These are phyloP conservation scores for Aspergillus chevalieri DNA, from an alignment of 2,329 filamentous ascomycete species.

Conservation along the genomic window DNA sequence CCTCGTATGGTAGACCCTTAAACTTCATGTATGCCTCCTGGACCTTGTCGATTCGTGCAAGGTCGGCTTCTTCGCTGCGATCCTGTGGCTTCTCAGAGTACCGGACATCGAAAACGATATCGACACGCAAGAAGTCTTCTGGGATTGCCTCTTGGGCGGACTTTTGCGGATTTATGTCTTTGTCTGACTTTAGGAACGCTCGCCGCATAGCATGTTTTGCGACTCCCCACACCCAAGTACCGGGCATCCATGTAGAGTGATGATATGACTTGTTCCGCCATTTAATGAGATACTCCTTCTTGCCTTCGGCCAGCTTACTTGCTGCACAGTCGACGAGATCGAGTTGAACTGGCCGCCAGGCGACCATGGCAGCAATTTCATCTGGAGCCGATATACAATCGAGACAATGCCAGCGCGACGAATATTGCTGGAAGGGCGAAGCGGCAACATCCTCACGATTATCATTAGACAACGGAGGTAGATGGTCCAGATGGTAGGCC, in stretches of 20 bases:
- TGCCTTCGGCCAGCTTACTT: constrained; percentile 59
- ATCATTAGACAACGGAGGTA: constrained; percentile 47
- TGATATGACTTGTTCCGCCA: constrained; percentile 78
- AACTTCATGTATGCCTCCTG: constrained; percentile 78
- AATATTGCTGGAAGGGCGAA: constrained; percentile 66
- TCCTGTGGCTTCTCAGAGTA: constrained; percentile 55
- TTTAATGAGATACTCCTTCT: constrained; percentile 89
- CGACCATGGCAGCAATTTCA: constrained; percentile 73
- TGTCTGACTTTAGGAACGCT: constrained; percentile 67
- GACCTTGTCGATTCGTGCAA: constrained; percentile 66
- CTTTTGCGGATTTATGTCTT: constrained; percentile 59
- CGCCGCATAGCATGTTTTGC: constrained; percentile 59
- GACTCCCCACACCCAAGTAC: constrained; percentile 78
- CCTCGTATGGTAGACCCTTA: constrained; percentile 84
- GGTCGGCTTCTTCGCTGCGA: constrained; percentile 61
- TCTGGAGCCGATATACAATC: constrained; percentile 61
- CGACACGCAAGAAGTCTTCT: constrained; percentile 75
- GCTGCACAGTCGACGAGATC: constrained; percentile 49
- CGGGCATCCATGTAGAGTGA: constrained; percentile 79
- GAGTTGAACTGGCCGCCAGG: constrained; percentile 70
- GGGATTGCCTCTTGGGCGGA: constrained; percentile 73
- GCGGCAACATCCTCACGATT: constrained; percentile 41
- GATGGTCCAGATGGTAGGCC: constrained; percentile 77
- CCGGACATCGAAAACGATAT: constrained; percentile 80
- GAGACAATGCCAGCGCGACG: constrained; percentile 69